Evolutionary conservation across 2,329 filamentous ascomycete genomes (phyloP), one percentile per base, ranked within the genome.

Genomic region (Cordyceps cicadae): DNA sequence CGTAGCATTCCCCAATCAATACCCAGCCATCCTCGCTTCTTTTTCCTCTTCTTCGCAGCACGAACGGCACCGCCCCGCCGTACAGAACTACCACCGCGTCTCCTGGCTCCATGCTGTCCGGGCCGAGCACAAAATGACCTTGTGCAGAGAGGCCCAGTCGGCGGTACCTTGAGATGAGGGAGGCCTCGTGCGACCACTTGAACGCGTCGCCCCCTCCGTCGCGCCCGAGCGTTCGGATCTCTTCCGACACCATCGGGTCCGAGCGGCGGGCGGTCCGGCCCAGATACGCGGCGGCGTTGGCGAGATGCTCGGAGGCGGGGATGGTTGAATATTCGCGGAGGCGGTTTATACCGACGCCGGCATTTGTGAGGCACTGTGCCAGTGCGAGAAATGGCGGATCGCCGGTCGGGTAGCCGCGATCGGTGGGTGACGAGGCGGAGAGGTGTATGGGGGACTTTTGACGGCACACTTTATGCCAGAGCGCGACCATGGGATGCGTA

Each of bases 1-100:
- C 69, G 61, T 74, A 75, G 41, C 72, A 75, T 62, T 75, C 72
- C 1, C 72, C 71, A 14, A 75, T 59, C 21, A 75, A 57, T 15
- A 58, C 61, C 69, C 70, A 73, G 3, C 63, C 59, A 21, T 62
- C 62, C 0, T 51, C 63, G 0, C 54, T 61, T 0, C 54, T 14
- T 8, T 19, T 12, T 3, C 51, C 54, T 29, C 51, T 53, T 52
- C 41, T 63, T 11, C 72, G 65, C 5, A 75, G 60, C 32, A 72
- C 54, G 26, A 71, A 73, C 7, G 72, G 72, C 1, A 69, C 69
- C 50, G 61, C 69, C 0, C 72, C 72, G 3, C 73, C 73, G 24
- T 70, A 67, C 14, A 75, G 50, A 37, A 75, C 64, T 15, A 65
- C 71, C 11, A 75, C 63, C 1, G 67, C 64, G 58, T 75, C 72